Conservation (phyloP, 495 filamentous ascomycete species). For the Lepraria neglecta region DNA sequence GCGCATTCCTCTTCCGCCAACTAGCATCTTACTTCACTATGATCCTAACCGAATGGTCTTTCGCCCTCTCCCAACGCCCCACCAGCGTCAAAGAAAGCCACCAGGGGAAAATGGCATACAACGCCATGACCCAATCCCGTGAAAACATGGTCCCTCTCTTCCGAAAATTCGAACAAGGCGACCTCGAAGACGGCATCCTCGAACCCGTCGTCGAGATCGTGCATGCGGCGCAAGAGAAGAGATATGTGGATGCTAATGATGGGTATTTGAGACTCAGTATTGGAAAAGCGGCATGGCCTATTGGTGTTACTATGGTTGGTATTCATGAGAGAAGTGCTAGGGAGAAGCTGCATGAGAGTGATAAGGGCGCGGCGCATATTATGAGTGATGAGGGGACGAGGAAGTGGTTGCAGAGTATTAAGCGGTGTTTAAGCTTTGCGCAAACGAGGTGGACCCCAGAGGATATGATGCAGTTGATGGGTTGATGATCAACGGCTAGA, state of each 20-base stretch:
- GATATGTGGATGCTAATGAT: constrained; percentile 96
- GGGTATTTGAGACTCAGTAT: constrained; percentile 89
- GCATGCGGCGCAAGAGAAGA: constrained; percentile 73
- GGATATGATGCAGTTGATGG: constrained; percentile 92
- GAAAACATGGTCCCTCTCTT: constrained; percentile 90
- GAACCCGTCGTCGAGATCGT: constrained; percentile 92
- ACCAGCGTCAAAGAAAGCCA: constrained; percentile 61
- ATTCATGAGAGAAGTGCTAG: constrained; percentile 94
- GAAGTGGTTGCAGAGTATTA: constrained; percentile 96
- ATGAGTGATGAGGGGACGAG: constrained; percentile 93
- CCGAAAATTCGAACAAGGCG: constrained; percentile 72
- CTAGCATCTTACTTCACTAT: constrained; percentile 89
- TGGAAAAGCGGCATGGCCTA: constrained; percentile 98
- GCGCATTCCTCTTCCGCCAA: constrained; percentile 71
- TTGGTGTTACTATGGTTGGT: constrained; percentile 99
- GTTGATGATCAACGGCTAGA: constrained; percentile 42
- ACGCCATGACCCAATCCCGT: constrained; percentile 71
- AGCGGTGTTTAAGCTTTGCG: constrained; percentile 91
- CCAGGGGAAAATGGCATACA: constrained; percentile 67
- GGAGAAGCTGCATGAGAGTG: constrained; percentile 86
- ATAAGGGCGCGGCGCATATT: constrained; percentile 80
- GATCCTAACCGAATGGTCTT: constrained; percentile 82
- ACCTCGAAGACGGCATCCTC: constrained; percentile 71
- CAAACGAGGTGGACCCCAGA: constrained; percentile 95
- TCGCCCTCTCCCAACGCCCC: constrained; percentile 63